phyloP scores from a whole-genome alignment of 306 rosid genomes.

The Vigna mungo region DNA sequence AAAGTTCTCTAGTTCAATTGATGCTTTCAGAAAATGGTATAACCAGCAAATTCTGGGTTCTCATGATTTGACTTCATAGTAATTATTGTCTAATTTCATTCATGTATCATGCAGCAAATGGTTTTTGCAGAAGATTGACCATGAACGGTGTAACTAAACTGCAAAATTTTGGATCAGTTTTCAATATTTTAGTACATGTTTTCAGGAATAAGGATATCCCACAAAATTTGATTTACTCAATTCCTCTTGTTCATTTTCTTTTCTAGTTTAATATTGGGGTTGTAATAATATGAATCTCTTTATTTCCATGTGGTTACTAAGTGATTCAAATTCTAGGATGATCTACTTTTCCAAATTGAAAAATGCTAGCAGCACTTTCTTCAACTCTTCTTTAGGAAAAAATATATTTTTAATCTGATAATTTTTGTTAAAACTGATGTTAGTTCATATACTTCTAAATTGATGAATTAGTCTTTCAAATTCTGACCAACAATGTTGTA shows the following conservation, averaged over 20 bases:
- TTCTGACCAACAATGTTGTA: too few relatives aligned
- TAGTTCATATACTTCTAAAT: too few relatives aligned
- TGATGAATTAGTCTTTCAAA: too few relatives aligned
- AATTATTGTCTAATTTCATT: conserved; percentile 43
- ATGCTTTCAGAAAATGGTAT: too few relatives aligned
- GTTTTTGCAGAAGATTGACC: conserved; percentile 98
- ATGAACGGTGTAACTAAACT: conserved; percentile 64
- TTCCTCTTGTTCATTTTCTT: conserved; percentile 39
- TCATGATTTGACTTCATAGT: not conserved
- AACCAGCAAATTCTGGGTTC: too few relatives aligned
- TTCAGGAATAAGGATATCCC: not conserved
- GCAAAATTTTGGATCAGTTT: conserved; percentile 10
- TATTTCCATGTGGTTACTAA: not conserved
- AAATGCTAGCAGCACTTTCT: too few relatives aligned
- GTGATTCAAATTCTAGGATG: too few relatives aligned
- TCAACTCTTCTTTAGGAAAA: too few relatives aligned
- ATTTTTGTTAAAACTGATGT: too few relatives aligned
- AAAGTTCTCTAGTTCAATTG: too few relatives aligned
- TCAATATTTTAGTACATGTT: conserved; percentile 14
- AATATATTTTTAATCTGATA: too few relatives aligned
- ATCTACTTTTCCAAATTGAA: too few relatives aligned
- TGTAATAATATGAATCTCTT: conserved; percentile 5
- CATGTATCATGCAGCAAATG: conserved; percentile 79
- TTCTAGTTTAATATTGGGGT: not conserved
- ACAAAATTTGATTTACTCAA: conserved; percentile 33